phyloP scores from a whole-genome alignment of 306 rosid species.

The Comarum palustre region DNA sequence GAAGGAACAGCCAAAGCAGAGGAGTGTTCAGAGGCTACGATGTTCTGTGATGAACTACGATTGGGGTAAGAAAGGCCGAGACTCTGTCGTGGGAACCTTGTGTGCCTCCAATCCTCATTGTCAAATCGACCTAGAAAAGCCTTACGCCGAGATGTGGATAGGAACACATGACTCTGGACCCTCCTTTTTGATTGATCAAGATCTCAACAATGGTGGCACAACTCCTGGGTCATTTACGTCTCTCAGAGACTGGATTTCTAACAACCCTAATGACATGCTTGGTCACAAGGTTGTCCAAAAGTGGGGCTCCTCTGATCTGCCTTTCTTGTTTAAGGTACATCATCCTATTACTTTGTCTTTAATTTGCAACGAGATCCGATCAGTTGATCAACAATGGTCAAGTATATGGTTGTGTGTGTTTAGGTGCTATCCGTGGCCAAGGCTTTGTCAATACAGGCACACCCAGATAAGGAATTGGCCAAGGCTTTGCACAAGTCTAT shows the following conservation, averaged over 20 bases:
- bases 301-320: slow-evolving; percentile 78
- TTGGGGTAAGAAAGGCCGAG: not conserved
- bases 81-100: not conserved
- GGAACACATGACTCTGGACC: slow-evolving; percentile 41
- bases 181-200: slow-evolving; percentile 40
- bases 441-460: slow-evolving; percentile 5
- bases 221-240: slow-evolving; percentile 9
- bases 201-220: not conserved
- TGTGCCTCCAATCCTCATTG: not conserved
- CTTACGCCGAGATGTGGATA: not conserved
- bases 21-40: not conserved
- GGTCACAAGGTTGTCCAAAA: slow-evolving; percentile 59
- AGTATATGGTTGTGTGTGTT: not conserved
- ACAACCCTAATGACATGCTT: slow-evolving; percentile 56
- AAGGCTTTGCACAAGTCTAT: not conserved
- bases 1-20: not conserved
- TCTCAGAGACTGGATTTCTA: slow-evolving; percentile 67
- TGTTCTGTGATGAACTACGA: not conserved
- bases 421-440: not conserved
- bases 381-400: not conserved
- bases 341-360: not conserved
- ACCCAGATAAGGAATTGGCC: slow-evolving; percentile 8
- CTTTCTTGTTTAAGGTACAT: slow-evolving; percentile 79
- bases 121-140: not conserved
- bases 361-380: not conserved